Evolutionary conservation across 179 eudicot genomes (phyloP).

Genomic region (Corrigiola litoralis): DNA sequence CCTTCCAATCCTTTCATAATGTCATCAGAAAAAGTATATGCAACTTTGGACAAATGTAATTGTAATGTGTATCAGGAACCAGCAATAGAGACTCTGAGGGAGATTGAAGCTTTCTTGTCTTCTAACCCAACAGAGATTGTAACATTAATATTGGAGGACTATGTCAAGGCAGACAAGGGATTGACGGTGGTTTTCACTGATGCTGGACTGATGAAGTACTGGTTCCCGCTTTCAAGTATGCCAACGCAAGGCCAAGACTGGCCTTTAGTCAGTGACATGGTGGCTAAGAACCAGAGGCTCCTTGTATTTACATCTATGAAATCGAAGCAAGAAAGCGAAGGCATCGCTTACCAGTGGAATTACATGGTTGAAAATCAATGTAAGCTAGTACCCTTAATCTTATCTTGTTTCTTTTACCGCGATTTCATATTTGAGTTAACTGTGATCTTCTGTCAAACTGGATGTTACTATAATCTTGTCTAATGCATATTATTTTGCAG

Average conservation of each 20-base stretch:
- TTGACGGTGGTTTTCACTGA: constrained; percentile 60
- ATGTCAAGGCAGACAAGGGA: constrained; percentile 60
- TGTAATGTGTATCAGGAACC: constrained; percentile 31
- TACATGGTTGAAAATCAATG: constrained; percentile 78
- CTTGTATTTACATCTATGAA: constrained; percentile 61
- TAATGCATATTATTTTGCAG: constrained; percentile 21
- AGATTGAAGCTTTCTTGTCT: constrained; percentile 60
- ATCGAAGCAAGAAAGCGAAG: constrained; percentile 61
- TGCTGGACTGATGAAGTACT: constrained; percentile 63
- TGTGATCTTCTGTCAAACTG: not conserved
- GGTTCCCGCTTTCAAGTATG: constrained; percentile 71
- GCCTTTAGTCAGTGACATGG: constrained; percentile 78
- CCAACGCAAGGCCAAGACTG: constrained; percentile 64
- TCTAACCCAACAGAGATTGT: constrained; percentile 67
- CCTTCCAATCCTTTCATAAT: not conserved
- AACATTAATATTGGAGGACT: constrained; percentile 75
- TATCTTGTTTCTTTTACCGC: not conserved
- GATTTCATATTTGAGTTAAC: not conserved
- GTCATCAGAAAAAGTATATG: not conserved
- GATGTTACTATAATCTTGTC: not conserved
- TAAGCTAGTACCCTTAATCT: constrained; percentile 15
- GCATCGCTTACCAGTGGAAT: constrained; percentile 82
- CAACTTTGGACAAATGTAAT: no score
- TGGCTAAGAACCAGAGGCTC: constrained; percentile 62
- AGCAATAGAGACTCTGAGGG: constrained; percentile 58